Evolutionary conservation across 1,139 yeast genomes (phyloP).

Genomic region (Zygosaccharomyces pseudobailii): DNA sequence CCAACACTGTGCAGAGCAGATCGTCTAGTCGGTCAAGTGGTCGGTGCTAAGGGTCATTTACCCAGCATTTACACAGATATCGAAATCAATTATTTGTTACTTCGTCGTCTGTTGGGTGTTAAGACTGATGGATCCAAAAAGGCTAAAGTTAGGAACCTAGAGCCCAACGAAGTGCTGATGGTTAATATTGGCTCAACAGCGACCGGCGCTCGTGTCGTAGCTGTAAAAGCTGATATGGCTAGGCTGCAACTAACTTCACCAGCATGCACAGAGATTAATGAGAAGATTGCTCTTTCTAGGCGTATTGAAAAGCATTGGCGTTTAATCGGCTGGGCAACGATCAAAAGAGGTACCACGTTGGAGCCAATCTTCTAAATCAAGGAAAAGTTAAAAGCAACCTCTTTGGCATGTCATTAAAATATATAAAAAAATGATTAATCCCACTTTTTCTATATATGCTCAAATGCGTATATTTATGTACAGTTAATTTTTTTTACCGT

Average conservation of each 20-base stretch:
- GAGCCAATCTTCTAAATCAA: conserved; percentile 52
- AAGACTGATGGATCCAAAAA: conserved; percentile 97
- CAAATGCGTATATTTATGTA: conserved; percentile 1
- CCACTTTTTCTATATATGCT: neutral
- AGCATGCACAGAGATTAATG: conserved; percentile 97
- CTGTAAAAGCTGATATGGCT: conserved; percentile 99
- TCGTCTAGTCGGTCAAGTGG: conserved; percentile 98
- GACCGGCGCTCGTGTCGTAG: conserved; percentile 97
- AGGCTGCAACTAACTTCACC: conserved; percentile 95
- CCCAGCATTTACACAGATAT: conserved; percentile 96
- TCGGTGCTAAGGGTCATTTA: conserved; percentile 92
- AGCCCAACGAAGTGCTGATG: conserved; percentile 94
- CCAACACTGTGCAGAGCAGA: conserved; percentile 99
- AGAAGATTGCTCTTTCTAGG: conserved; percentile 97
- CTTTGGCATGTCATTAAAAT: neutral
- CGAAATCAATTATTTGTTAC: conserved; percentile 92
- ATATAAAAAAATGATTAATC: neutral
- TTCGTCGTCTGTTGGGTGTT: conserved; percentile 96
- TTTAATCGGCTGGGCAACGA: conserved; percentile 99
- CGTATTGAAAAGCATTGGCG: conserved; percentile 99
- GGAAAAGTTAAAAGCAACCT: neutral
- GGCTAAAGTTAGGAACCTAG: conserved; percentile 93
- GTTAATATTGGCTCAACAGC: conserved; percentile 99
- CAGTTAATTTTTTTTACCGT: neutral
- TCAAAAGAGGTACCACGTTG: conserved; percentile 87